Evolutionary conservation across 768 basidiomycete species (phyloP), one percentile per base, ranked within the genome.

Genomic region (Megacollybia marginata): DNA sequence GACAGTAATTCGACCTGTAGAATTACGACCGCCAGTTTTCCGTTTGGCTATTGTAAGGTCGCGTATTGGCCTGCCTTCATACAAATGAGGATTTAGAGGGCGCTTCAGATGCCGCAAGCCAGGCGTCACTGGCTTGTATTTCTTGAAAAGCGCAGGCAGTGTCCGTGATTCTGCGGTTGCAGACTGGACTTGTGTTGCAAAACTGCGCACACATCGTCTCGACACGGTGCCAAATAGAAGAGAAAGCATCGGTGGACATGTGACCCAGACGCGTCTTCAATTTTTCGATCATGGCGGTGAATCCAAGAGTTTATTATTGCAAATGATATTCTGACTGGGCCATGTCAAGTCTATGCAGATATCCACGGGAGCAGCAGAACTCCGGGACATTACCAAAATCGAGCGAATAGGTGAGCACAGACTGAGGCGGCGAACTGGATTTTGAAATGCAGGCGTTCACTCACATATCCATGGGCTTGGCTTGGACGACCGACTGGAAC

Each of bases 391-490:
- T 52, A 90, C 88, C 48, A 90, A 89, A 76, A 90, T 92, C 82
- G 90, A 92, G 79, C 87, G 90, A 53, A 92, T 92, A 66, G 89
- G 88, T 86, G 47, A 15, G 38, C 18, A 15, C 2, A 13, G 38
- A 40, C 38, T 15, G 38, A 40, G 3, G 8, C 5, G 15, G 38
- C 3, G 4, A 40, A 8, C 13, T 15, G 18, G 2, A 40, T 40
- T 15, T 15, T 40, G 8, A 18, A 15, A 13, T 15, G 18, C 38
- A 92, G 89, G 89, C 62, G 87, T 86, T 35, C 89, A 92, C 64
- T 92, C 95, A 15, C 95, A 99, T 69, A 93, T 99, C 59, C 92
- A 83, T 48, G 96, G 96, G 2, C 76, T 98, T 32, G 96, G 96
- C 0, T 80, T 98, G 42, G 94, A 97, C 57, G 89, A 92, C 55